Percentiles rank a stretch among this genome's conserved stretches.
These are phyloP conservation scores for Paramecium caudatum DNA, from an alignment of 73 alveolate genomes.

Conservation along the genomic window DNA sequence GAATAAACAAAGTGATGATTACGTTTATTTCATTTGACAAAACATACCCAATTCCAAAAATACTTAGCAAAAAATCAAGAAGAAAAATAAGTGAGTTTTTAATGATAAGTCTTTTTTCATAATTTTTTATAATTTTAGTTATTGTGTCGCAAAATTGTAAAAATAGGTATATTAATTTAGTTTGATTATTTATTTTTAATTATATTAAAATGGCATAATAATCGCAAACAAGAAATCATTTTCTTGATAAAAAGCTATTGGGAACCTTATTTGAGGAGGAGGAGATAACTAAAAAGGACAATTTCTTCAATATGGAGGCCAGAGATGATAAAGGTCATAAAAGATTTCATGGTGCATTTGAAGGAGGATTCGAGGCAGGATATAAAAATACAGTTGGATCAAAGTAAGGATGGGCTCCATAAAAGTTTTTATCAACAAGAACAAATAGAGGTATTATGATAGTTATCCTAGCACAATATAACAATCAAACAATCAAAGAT, in stretches of 20 bases:
- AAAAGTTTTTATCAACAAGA: constrained; percentile 74
- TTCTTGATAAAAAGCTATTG: constrained; percentile 1
- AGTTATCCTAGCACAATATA: not conserved
- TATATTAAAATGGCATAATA: too few species aligned
- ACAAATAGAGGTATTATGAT: not conserved
- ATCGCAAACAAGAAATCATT: not conserved
- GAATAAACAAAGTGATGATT: too few species aligned
- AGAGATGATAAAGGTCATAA: constrained; percentile 79
- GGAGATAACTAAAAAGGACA: constrained; percentile 43
- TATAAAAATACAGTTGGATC: constrained; percentile 83
- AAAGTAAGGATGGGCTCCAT: constrained; percentile 82
- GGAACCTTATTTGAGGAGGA: constrained; percentile 42
- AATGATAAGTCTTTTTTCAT: too few species aligned
- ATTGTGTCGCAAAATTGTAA: too few species aligned
- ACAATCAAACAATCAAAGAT: constrained; percentile 77
- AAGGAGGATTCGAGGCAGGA: constrained; percentile 88
- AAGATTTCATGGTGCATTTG: constrained; percentile 87
- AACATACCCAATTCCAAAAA: too few species aligned
- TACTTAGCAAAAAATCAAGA: too few species aligned
- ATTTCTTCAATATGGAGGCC: constrained; percentile 54
- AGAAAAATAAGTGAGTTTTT: too few species aligned
- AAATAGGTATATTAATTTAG: too few species aligned
- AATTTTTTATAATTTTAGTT: too few species aligned
- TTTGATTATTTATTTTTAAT: too few species aligned
- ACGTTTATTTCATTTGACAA: too few species aligned